Evolutionary conservation across 2,329 filamentous ascomycete species (phyloP).

Genomic region (Metarhizium anisopliae): DNA sequence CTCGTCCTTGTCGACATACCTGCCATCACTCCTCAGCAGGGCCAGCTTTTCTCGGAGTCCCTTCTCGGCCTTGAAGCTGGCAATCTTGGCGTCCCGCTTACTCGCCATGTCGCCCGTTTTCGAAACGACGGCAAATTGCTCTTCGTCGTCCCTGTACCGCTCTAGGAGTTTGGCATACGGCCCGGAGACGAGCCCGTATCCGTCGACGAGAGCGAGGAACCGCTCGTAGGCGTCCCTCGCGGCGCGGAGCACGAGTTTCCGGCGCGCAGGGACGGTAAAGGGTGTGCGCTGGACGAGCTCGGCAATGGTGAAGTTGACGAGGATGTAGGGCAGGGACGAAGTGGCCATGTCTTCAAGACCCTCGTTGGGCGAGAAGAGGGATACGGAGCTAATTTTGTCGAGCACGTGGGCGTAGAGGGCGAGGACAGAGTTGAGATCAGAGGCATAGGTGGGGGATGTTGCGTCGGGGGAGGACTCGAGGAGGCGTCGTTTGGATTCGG

Average conservation of each 20-base stretch:
- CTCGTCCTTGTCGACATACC: constrained; percentile 62
- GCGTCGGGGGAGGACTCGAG: constrained; percentile 58
- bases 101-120: constrained; percentile 49
- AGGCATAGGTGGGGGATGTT: constrained; percentile 56
- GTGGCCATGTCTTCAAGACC: constrained; percentile 78
- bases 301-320: constrained; percentile 68
- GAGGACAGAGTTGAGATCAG: constrained; percentile 59
- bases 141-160: constrained; percentile 61
- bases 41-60: constrained; percentile 76
- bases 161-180: constrained; percentile 62
- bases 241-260: constrained; percentile 51
- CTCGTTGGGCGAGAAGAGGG: constrained; percentile 88
- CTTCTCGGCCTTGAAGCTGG: constrained; percentile 77
- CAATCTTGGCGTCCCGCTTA: constrained; percentile 75
- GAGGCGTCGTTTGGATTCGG: constrained; percentile 41
- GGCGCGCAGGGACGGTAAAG: constrained; percentile 40
- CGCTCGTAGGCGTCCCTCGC: constrained; percentile 66
- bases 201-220: constrained; percentile 69
- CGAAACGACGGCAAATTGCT: constrained; percentile 63
- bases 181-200: constrained; percentile 62
- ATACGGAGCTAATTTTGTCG: constrained; percentile 57
- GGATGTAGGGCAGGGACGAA: constrained; percentile 75
- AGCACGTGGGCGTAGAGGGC: constrained; percentile 65
- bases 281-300: constrained; percentile 67
- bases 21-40: constrained; percentile 33